Evolutionary conservation across 1,284 basidiomycete species (phyloP).

Genomic region (Rhodotorula sp.): DNA sequence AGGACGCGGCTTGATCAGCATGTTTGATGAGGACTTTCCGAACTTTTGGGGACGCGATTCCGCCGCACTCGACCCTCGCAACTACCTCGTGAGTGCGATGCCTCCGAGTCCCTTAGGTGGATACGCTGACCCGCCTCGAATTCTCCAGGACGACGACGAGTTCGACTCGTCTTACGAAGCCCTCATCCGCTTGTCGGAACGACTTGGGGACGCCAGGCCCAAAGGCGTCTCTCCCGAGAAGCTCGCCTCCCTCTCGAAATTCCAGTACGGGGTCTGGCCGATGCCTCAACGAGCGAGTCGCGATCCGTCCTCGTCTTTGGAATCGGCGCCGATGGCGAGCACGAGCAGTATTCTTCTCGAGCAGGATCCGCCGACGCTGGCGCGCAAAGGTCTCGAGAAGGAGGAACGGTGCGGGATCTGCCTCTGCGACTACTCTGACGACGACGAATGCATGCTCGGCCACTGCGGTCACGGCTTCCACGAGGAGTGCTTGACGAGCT

Average conservation of each 20-base stretch:
- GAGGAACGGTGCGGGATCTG: slow-evolving; percentile 34
- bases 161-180: slow-evolving; percentile 37
- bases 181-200: slow-evolving; percentile 35
- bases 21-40: slow-evolving; percentile 33
- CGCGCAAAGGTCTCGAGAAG: slow-evolving; percentile 33
- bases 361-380: slow-evolving; percentile 13
- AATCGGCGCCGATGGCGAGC: slow-evolving; percentile 3
- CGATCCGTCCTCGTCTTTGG: neutral
- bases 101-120: neutral
- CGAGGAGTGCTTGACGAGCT: slow-evolving; percentile 24
- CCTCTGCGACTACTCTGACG: slow-evolving; percentile 36
- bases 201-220: slow-evolving; percentile 36
- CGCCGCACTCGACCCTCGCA: slow-evolving; percentile 30
- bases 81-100: slow-evolving; percentile 30
- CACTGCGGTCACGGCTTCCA: slow-evolving; percentile 33
- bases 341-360: slow-evolving; percentile 10
- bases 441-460: slow-evolving; percentile 26
- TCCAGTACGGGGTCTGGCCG: slow-evolving; percentile 32
- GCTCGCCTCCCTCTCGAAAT: slow-evolving; percentile 15
- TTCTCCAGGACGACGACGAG: slow-evolving; percentile 31
- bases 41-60: slow-evolving; percentile 17
- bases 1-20: neutral
- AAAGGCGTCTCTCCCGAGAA: slow-evolving; percentile 23
- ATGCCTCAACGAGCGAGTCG: neutral
- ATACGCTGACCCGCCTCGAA: neutral